A percentile compares a stretch with the other conserved stretches of the same genome.
phyloP scores from a whole-genome alignment of 2,329 filamentous ascomycete genomes.

The Cladorrhinum sp. region DNA sequence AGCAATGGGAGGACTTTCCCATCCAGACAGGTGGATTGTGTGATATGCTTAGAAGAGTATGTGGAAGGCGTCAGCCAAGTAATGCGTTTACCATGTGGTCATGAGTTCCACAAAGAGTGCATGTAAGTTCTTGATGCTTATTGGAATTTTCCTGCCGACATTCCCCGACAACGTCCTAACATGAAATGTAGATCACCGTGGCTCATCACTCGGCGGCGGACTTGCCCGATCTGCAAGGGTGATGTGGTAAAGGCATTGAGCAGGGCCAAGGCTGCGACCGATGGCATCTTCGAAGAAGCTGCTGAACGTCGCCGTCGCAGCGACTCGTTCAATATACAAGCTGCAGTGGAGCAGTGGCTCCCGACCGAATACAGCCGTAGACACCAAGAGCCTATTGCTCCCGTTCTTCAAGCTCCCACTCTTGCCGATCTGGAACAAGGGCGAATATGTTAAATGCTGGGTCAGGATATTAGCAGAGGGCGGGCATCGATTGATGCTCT shows the following conservation, averaged over 20 bases:
- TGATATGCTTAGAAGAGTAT: conserved; percentile 96
- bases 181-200: conserved; percentile 76
- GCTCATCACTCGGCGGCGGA: conserved; percentile 90
- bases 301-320: not conserved
- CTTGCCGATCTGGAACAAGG: no score
- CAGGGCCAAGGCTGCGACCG: not conserved
- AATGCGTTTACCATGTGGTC: conserved; percentile 95
- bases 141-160: not conserved
- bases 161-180: conserved; percentile 6
- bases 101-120: conserved; percentile 97
- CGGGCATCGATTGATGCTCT: no score
- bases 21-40: conserved; percentile 74
- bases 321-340: not conserved
- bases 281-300: no score
- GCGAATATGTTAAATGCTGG: no score
- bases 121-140: conserved; percentile 67
- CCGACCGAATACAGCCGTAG: not conserved
- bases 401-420: no score
- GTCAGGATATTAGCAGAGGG: no score
- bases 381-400: no score
- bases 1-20: conserved; percentile 54
- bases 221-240: conserved; percentile 98
- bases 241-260: conserved; percentile 76
- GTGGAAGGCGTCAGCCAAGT: conserved; percentile 89
- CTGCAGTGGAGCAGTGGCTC: not conserved